A percentile compares a stretch with the other conserved stretches of the same genome.
phyloP scores from a whole-genome alignment of 139 green algal species.

The Ettlia oleoabundans region DNA sequence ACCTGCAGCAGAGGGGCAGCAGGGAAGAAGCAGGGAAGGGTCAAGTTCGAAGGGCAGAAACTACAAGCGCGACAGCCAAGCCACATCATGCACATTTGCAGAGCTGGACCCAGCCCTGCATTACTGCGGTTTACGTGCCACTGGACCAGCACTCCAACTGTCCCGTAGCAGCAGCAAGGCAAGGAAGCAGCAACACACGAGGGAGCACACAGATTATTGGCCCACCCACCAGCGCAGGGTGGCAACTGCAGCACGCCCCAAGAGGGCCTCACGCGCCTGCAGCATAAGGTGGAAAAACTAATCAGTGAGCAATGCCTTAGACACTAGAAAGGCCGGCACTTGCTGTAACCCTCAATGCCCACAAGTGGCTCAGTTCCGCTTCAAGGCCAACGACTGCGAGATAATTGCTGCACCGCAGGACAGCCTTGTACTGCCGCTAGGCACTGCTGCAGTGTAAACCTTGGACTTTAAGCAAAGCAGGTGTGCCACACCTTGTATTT shows the following conservation, averaged over 20 bases:
- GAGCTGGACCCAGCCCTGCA: neutral
- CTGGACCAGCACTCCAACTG: no score
- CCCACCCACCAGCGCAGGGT: neutral
- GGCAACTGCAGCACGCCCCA: neutral
- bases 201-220: neutral
- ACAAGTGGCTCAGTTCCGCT: neutral
- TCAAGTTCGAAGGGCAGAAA: neutral
- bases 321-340: no score
- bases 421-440: no score
- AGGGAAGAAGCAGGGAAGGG: neutral
- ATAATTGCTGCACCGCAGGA: no score
- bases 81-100: neutral
- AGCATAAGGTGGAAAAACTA: no score
- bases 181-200: neutral
- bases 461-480: neutral
- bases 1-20: neutral
- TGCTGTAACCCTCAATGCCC: no score
- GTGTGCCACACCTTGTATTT: neutral
- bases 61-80: neutral
- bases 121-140: no score
- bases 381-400: no score
- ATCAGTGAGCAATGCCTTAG: no score
- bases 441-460: no score
- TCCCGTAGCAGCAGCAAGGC: neutral
- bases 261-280: neutral